Evolutionary conservation across 2,329 filamentous ascomycete species (phyloP).

Genomic region (Lachnellula occidentalis): DNA sequence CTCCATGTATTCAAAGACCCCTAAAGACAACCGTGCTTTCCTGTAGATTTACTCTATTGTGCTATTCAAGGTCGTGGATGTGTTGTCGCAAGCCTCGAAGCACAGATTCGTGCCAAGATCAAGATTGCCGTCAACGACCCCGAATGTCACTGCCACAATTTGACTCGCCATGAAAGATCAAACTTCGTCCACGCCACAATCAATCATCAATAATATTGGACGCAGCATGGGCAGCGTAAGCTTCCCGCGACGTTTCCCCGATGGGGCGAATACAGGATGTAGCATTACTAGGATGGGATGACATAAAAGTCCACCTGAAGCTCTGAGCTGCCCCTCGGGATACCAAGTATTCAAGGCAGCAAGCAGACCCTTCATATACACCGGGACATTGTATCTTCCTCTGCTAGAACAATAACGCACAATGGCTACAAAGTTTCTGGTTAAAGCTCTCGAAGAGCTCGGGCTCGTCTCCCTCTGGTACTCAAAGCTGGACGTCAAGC

Average conservation of each 20-base stretch:
- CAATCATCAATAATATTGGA: too few relatives aligned
- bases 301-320: neutral
- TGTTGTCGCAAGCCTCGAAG: too few relatives aligned
- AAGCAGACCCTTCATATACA: neutral
- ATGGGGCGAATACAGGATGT: neutral
- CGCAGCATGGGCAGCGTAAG: neutral
- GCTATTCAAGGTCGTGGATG: too few relatives aligned
- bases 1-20: too few relatives aligned
- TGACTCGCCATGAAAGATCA: too few relatives aligned
- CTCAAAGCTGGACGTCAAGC: slow-evolving; percentile 45
- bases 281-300: neutral
- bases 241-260: neutral
- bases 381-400: neutral
- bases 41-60: too few relatives aligned
- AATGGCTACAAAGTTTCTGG: slow-evolving; percentile 20
- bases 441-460: slow-evolving; percentile 34
- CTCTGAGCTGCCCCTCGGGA: neutral
- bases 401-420: neutral
- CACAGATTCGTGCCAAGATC: too few relatives aligned
- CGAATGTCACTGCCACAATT: too few relatives aligned
- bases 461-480: slow-evolving; percentile 39
- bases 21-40: too few relatives aligned
- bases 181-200: too few relatives aligned
- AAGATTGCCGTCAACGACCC: too few relatives aligned
- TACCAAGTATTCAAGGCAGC: neutral